Evolutionary conservation across 2,329 filamentous ascomycete species (phyloP).

Genomic region (Byssochlamys sp.): DNA sequence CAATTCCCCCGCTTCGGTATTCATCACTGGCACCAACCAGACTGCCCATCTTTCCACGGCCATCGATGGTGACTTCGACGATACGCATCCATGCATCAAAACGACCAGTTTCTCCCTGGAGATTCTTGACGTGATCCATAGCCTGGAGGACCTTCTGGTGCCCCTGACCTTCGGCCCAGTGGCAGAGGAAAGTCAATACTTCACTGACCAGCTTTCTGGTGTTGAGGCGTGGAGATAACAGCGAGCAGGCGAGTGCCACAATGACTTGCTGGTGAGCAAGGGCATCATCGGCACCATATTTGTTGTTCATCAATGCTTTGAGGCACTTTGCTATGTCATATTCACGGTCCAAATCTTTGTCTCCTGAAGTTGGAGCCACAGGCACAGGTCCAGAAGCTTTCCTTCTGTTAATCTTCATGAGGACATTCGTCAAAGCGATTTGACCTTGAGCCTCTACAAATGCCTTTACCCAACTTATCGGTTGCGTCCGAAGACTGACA

Average conservation of each 20-base stretch:
- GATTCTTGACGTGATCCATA: conserved; percentile 79
- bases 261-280: conserved; percentile 82
- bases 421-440: conserved; percentile 84
- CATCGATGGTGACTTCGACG: conserved; percentile 92
- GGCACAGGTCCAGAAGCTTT: conserved; percentile 63
- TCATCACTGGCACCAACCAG: conserved; percentile 94
- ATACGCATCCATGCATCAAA: conserved; percentile 99
- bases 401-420: conserved; percentile 86
- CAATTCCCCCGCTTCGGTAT: conserved; percentile 86
- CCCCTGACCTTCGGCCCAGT: conserved; percentile 81
- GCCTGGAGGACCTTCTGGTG: conserved; percentile 90
- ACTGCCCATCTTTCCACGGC: conserved; percentile 96
- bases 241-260: conserved; percentile 71
- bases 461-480: conserved; percentile 91
- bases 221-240: conserved; percentile 79
- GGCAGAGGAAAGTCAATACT: conserved; percentile 88
- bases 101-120: conserved; percentile 82
- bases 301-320: conserved; percentile 98
- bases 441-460: conserved; percentile 97
- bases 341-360: conserved; percentile 79
- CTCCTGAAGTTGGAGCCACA: conserved; percentile 49
- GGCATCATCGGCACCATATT: conserved; percentile 94
- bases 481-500: conserved; percentile 89
- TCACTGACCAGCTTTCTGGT: conserved; percentile 93
- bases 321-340: conserved; percentile 97